phyloP scores from a whole-genome alignment of 805 yeast species.

The Schwanniomyces vanrijiae region DNA sequence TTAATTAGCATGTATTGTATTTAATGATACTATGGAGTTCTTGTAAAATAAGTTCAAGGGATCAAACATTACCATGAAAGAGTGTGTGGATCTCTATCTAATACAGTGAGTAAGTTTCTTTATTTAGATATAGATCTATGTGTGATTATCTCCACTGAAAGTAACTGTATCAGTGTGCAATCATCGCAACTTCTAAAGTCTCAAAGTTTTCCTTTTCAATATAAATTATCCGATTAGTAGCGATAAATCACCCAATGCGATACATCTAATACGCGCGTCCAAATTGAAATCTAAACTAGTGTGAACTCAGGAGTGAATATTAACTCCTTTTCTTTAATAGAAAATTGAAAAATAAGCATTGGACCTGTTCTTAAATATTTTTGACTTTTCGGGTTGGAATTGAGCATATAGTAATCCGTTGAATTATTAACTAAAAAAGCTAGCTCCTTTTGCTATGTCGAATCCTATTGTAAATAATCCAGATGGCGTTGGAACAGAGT shows the following conservation, averaged over 20 bases:
- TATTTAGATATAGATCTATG: too few relatives aligned
- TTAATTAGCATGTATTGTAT: too few relatives aligned
- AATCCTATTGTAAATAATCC: not conserved
- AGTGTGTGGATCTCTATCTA: too few relatives aligned
- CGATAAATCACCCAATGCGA: not conserved
- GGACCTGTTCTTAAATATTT: not conserved
- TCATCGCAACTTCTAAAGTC: too few relatives aligned
- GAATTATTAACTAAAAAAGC: not conserved
- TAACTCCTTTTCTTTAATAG: not conserved
- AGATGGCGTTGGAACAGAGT: conserved; percentile 1
- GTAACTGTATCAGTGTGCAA: too few relatives aligned
- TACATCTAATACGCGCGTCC: not conserved
- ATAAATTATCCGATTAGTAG: not conserved
- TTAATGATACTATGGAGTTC: too few relatives aligned
- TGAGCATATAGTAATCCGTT: not conserved
- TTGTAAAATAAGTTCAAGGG: too few relatives aligned
- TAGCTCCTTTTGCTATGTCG: not conserved
- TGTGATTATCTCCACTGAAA: too few relatives aligned
- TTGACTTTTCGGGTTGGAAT: not conserved
- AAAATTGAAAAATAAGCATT: not conserved
- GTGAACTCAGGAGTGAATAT: not conserved
- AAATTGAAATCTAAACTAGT: not conserved
- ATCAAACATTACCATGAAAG: too few relatives aligned
- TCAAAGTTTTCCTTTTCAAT: not conserved
- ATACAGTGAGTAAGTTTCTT: too few relatives aligned